Conservation (phyloP, 2,329 filamentous ascomycete genomes). For the Mollisia scopiformis region DNA sequence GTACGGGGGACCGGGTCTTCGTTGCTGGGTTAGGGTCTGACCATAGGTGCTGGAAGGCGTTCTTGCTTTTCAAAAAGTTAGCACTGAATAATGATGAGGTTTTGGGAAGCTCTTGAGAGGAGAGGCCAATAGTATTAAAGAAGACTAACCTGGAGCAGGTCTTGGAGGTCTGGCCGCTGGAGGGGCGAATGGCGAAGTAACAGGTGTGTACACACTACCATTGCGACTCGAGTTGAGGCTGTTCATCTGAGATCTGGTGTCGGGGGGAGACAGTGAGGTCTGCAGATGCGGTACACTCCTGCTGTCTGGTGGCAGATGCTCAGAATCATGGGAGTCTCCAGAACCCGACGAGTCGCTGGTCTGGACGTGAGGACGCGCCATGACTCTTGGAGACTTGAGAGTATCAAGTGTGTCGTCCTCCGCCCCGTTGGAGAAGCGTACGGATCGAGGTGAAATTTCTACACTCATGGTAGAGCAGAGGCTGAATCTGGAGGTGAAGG, state of each 20-base stretch:
- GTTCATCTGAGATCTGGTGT: conserved; percentile 30
- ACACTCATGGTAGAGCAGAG: conserved; percentile 33
- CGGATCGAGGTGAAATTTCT: conserved; percentile 55
- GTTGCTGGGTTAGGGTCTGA: too few species aligned
- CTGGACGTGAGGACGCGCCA: conserved; percentile 35
- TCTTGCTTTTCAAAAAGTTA: too few species aligned
- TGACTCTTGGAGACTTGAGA: conserved; percentile 39
- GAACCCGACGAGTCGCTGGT: conserved; percentile 53
- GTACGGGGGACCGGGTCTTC: conserved; percentile 54
- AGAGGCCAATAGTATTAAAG: too few species aligned
- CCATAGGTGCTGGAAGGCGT: conserved; percentile 82
- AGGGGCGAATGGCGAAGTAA: conserved; percentile 41
- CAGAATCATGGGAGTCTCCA: conserved; percentile 36
- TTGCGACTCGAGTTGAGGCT: conserved; percentile 36
- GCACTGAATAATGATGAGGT: too few species aligned
- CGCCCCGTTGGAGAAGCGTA: conserved; percentile 58
- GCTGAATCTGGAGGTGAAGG: conserved; percentile 16
- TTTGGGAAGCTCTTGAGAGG: too few species aligned
- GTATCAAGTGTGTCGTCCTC: conserved; percentile 49
- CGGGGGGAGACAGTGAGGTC: conserved; percentile 27
- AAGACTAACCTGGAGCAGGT: too few species aligned
- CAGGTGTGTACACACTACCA: conserved; percentile 24
- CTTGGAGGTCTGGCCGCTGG: conserved; percentile 61
- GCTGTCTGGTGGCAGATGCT: conserved; percentile 19
- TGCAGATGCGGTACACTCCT: conserved; percentile 22